These are phyloP conservation scores for Glycine tomentella DNA, from an alignment of 306 rosid genomes.

Conservation along the genomic window DNA sequence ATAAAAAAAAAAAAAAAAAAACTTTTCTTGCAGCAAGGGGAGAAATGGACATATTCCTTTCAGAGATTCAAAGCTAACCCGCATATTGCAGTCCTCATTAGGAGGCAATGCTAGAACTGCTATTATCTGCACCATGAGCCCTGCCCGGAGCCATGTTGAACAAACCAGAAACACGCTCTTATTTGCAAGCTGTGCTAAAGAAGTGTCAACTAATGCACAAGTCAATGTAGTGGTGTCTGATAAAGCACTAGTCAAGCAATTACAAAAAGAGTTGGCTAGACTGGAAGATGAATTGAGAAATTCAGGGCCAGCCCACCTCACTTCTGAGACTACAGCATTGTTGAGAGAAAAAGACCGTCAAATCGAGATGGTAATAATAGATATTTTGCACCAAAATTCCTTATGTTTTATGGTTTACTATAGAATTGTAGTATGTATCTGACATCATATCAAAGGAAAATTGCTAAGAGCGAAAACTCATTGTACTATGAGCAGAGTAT, in stretches of 20 bases:
- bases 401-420: slow-evolving; percentile 1
- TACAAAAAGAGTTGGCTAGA: slow-evolving; percentile 87
- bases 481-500: neutral
- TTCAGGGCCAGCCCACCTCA: slow-evolving; percentile 53
- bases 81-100: slow-evolving; percentile 93
- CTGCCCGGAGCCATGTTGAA: slow-evolving; percentile 89
- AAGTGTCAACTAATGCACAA: slow-evolving; percentile 88
- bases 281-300: slow-evolving; percentile 76
- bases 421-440: slow-evolving; percentile 18
- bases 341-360: slow-evolving; percentile 82
- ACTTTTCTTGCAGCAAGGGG: slow-evolving; percentile 79
- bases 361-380: slow-evolving; percentile 76
- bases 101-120: slow-evolving; percentile 99
- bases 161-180: slow-evolving; percentile 96
- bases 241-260: slow-evolving; percentile 91
- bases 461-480: neutral
- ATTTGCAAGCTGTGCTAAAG: slow-evolving; percentile 98
- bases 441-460: neutral
- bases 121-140: slow-evolving; percentile 97
- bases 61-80: slow-evolving; percentile 99
- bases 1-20: slow-evolving; percentile 11
- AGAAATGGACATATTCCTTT: slow-evolving; percentile 96
- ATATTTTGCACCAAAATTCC: neutral
- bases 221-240: slow-evolving; percentile 95
- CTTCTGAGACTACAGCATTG: slow-evolving; percentile 60